phyloP scores from a whole-genome alignment of 2,329 filamentous ascomycete species.

The Aspergillus nomiae region DNA sequence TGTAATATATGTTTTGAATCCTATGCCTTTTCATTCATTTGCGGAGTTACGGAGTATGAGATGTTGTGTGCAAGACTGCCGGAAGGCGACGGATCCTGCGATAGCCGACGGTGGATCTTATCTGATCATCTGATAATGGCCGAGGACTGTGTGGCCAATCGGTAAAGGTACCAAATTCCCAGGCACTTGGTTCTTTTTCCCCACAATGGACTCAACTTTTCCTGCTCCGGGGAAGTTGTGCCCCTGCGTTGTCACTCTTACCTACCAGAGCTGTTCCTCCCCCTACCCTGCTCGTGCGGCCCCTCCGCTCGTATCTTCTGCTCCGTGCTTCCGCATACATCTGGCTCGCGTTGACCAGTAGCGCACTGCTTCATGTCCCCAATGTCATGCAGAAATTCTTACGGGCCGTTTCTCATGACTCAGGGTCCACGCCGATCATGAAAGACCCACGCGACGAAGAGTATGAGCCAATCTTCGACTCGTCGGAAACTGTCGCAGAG shows the following conservation, averaged over 20 bases:
- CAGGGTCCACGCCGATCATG: neutral
- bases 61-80: neutral
- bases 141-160: neutral
- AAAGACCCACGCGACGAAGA: conserved; percentile 6
- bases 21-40: neutral
- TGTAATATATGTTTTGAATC: neutral
- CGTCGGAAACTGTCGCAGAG: neutral
- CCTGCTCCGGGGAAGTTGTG: neutral
- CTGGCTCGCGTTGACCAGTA: neutral
- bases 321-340: neutral
- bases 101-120: conserved; percentile 5
- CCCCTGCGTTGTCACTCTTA: neutral
- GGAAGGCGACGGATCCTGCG: neutral
- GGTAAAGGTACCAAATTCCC: neutral
- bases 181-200: neutral
- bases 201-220: neutral
- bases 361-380: neutral
- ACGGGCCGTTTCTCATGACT: conserved; percentile 1
- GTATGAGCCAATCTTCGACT: conserved; percentile 5
- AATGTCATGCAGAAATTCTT: conserved; percentile 9
- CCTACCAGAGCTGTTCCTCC: neutral
- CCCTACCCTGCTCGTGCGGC: neutral
- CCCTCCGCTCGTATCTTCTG: neutral
- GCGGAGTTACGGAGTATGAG: too few relatives aligned
- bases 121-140: conserved; percentile 6